Percentiles rank a stretch among this genome's conserved stretches.
phyloP scores from a whole-genome alignment of 176 grass and related monocot genomes.

The Oryza brachyantha region DNA sequence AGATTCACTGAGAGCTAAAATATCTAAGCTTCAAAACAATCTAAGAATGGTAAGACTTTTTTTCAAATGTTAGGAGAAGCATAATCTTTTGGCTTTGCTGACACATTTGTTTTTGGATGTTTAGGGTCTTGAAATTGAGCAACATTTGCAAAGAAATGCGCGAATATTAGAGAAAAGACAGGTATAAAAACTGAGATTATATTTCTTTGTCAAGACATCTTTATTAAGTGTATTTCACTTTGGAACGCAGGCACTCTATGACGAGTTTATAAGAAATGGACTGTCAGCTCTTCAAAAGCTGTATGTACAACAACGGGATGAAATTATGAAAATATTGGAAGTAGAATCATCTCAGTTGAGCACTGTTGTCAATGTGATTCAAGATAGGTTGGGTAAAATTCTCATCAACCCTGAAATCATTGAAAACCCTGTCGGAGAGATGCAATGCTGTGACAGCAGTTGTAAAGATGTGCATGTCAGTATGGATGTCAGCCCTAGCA shows the following conservation, averaged over 20 bases:
- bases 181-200: slow-evolving; percentile 41
- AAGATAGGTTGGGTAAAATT: slow-evolving; percentile 57
- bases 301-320: slow-evolving; percentile 44
- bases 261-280: slow-evolving; percentile 53
- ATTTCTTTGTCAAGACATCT: background rate
- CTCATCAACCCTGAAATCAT: slow-evolving; percentile 30
- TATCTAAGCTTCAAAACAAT: slow-evolving; percentile 88
- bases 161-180: slow-evolving; percentile 69
- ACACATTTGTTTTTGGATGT: slow-evolving; percentile 28
- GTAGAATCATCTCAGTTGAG: slow-evolving; percentile 61
- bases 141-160: slow-evolving; percentile 74
- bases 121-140: slow-evolving; percentile 88
- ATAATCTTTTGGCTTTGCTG: slow-evolving; percentile 24
- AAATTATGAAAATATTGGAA: slow-evolving; percentile 78
- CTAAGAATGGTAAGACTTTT: slow-evolving; percentile 73
- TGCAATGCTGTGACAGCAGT: slow-evolving; percentile 49
- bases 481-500: slow-evolving; percentile 34
- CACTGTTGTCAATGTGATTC: slow-evolving; percentile 47
- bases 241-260: slow-evolving; percentile 54
- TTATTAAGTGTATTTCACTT: slow-evolving; percentile 28
- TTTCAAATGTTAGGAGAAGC: slow-evolving; percentile 27
- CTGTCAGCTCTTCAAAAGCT: slow-evolving; percentile 47
- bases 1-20: slow-evolving; percentile 72
- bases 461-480: slow-evolving; percentile 88
- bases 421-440: slow-evolving; percentile 26